These are phyloP conservation scores for Aegle marmelos DNA, from an alignment of 345 rosid species.

Conservation along the genomic window DNA sequence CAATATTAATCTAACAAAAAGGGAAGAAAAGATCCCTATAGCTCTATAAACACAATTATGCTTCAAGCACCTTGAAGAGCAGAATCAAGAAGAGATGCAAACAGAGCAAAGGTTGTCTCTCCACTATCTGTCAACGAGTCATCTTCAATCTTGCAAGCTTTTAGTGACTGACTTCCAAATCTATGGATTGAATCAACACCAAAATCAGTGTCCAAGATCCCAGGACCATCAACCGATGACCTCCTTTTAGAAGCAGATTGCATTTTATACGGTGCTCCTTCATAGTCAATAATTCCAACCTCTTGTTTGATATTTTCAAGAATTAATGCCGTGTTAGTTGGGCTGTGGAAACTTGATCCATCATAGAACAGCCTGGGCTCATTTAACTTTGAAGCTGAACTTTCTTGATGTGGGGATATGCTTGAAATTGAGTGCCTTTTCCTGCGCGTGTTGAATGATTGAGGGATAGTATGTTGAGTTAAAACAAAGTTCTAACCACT, in stretches of 20 bases:
- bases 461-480: not conserved
- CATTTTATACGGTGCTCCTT: conserved; percentile 38
- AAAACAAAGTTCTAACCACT: not conserved
- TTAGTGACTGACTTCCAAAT: conserved; percentile 59
- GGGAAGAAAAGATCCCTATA: not conserved
- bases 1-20: not conserved
- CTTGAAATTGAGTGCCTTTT: conserved; percentile 61
- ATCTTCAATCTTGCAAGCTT: conserved; percentile 85
- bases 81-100: conserved; percentile 89
- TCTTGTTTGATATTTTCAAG: conserved; percentile 94
- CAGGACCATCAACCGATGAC: conserved; percentile 35
- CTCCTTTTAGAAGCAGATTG: conserved; percentile 54
- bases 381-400: conserved; percentile 46
- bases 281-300: conserved; percentile 55
- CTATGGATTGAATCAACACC: conserved; percentile 40
- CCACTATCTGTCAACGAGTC: conserved; percentile 63
- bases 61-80: conserved; percentile 69
- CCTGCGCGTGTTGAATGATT: conserved; percentile 39
- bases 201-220: conserved; percentile 38
- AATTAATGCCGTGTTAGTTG: conserved; percentile 82
- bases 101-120: conserved; percentile 63
- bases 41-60: not conserved
- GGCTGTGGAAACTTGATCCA: conserved; percentile 79
- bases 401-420: conserved; percentile 53
- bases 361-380: conserved; percentile 70